These are phyloP conservation scores for Blastocladiella emersonii DNA, from an alignment of 371 early-diverging fungal genomes.

Conservation along the genomic window DNA sequence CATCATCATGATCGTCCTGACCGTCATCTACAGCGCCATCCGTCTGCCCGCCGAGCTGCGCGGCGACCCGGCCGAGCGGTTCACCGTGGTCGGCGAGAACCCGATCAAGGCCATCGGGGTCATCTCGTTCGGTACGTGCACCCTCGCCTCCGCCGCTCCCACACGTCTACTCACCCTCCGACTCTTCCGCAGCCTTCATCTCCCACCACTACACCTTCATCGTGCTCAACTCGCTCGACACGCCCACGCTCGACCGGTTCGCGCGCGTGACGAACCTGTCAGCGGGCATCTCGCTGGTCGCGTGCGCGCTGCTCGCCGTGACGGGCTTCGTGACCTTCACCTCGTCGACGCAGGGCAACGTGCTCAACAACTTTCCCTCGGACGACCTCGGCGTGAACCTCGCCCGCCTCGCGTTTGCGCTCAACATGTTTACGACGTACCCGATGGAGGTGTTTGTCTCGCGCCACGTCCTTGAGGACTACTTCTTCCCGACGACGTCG, in stretches of 20 bases:
- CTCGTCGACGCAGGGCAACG: slow-evolving; percentile 16
- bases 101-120: slow-evolving; percentile 19
- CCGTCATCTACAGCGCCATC: slow-evolving; percentile 10
- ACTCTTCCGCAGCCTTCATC: slow-evolving; percentile 15
- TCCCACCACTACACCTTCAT: slow-evolving; percentile 26
- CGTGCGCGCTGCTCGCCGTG: slow-evolving; percentile 13
- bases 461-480: slow-evolving; percentile 14
- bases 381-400: slow-evolving; percentile 13
- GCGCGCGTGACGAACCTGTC: slow-evolving; percentile 18
- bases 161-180: not conserved
- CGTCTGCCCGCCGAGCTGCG: slow-evolving; percentile 2
- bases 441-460: slow-evolving; percentile 22
- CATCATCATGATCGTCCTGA: slow-evolving; percentile 14
- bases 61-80: slow-evolving; percentile 5
- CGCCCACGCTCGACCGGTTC: slow-evolving; percentile 20
- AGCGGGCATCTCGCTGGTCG: slow-evolving; percentile 7
- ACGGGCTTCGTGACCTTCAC: slow-evolving; percentile 15
- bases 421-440: slow-evolving; percentile 22
- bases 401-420: slow-evolving; percentile 17
- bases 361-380: slow-evolving; percentile 18
- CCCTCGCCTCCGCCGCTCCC: not conserved
- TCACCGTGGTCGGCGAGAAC: slow-evolving; percentile 9
- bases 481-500: not conserved
- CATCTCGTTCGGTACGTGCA: slow-evolving; percentile 11
- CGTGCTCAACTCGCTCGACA: slow-evolving; percentile 15